phyloP scores from a whole-genome alignment of 176 grass and related monocot genomes.

The Bothriochloa decipiens region DNA sequence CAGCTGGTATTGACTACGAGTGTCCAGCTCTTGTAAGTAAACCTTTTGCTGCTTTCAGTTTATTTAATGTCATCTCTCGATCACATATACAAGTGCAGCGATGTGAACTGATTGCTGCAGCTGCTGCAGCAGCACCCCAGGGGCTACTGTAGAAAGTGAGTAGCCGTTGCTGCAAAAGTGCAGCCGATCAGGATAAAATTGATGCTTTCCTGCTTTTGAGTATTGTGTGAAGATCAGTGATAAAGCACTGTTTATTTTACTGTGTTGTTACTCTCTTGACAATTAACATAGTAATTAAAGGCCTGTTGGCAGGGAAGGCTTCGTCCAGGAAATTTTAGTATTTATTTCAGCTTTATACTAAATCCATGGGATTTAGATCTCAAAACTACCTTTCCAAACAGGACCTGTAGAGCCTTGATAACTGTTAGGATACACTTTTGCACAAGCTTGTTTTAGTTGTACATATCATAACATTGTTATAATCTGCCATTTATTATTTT shows the following conservation, averaged over 20 bases:
- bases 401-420: background rate
- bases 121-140: background rate
- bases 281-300: background rate
- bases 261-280: background rate
- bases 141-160: background rate
- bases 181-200: background rate
- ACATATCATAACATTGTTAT: background rate
- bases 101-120: background rate
- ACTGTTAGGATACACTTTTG: background rate
- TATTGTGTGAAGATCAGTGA: background rate
- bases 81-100: background rate
- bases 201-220: background rate
- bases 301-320: background rate
- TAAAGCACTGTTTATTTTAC: background rate
- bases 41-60: constrained; percentile 12
- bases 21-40: constrained; percentile 84
- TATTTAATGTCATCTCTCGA: constrained; percentile 2
- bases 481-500: background rate
- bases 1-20: constrained; percentile 79
- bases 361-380: background rate
- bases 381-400: background rate
- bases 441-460: background rate
- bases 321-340: background rate
- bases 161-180: background rate
- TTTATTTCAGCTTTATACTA: background rate